phyloP scores from a whole-genome alignment of 306 rosid species.

The Dryas alaskensis region DNA sequence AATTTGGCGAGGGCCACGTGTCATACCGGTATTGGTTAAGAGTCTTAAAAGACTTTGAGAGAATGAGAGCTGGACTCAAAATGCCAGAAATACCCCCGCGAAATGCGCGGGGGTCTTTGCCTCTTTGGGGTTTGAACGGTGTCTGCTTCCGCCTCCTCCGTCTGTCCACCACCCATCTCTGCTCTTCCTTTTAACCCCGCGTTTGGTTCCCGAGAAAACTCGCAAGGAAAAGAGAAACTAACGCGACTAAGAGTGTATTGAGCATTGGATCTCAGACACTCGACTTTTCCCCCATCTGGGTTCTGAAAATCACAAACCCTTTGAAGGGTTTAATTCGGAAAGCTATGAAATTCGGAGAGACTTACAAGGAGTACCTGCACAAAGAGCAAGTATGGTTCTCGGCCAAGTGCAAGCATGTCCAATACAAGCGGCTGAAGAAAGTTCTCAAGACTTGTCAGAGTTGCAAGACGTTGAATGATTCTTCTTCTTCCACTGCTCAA shows the following conservation, averaged over 20 bases:
- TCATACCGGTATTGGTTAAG: too few relatives aligned
- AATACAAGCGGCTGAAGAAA: constrained; percentile 69
- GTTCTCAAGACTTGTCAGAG: constrained; percentile 67
- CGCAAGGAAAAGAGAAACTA: neutral
- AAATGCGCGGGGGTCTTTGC: constrained; percentile 2
- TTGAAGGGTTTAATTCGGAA: constrained; percentile 32
- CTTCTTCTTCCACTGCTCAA: constrained; percentile 29
- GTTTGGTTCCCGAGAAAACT: constrained; percentile 21
- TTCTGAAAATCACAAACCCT: too few relatives aligned
- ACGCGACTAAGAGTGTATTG: neutral
- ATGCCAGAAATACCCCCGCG: neutral
- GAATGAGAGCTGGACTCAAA: too few relatives aligned
- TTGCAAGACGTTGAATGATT: constrained; percentile 32
- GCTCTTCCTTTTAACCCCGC: neutral
- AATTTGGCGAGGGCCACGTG: too few relatives aligned
- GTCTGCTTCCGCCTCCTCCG: neutral
- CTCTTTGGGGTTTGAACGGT: neutral
- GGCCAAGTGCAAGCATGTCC: constrained; percentile 67
- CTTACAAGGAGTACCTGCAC: constrained; percentile 58
- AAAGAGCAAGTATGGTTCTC: constrained; percentile 52
- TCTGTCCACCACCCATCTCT: neutral
- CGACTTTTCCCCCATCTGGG: neutral
- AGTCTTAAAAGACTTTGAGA: too few relatives aligned
- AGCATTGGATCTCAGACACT: neutral
- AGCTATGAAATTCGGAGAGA: constrained; percentile 72